Base-by-base conservation (phyloP, 805 yeast genomes). In the Yarrowia sp. region DNA sequence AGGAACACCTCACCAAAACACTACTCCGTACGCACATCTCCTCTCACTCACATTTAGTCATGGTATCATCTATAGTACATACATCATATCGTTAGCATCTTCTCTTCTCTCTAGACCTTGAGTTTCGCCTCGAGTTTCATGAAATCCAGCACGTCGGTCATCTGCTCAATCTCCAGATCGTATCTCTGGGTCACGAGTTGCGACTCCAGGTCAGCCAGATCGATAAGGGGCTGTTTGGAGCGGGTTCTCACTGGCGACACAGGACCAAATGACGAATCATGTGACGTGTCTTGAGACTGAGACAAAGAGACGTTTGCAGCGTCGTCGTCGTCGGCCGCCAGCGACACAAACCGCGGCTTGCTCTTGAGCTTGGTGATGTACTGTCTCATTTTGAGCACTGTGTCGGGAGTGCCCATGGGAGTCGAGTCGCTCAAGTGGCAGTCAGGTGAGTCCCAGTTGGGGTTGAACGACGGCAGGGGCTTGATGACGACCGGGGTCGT, bases 61-160 rank as follows among this genome's bases (percentile, higher is more conserved):
- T 49, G 47, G 63, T 55, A 52, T 52, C 56, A 39, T 55, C 46
- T 58, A 58, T 58, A 58, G 9, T 58, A 58, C 64, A 58, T 58
- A 58, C 64, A 58, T 15, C 50, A 46, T 13, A 30, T 55, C 61
- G 46, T 55, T 55, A 55, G 64, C 46, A 8, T 9, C 14, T n/a
- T n/a, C n/a, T n/a, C 38, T 30, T 36, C 10, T 15, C 36, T 12
- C 19, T 33, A 58, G 8, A 58, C 64, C 50, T 58, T 58, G 8
- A 58, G 50, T 9, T 14, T 12, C 12, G 64, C 64, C 64, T 58
- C 64, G 17, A 58, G 39, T 17, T 58, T 58, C 64, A 58, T 58
- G 19, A 58, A 58, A 17, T 58, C 64, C 34, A 58, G 33, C 15
- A 58, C 64, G 19, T 58, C 64, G 14, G 64, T 58, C 64, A 58